Evolutionary conservation across 768 basidiomycete species (phyloP).

Genomic region (Amanita exitialis): DNA sequence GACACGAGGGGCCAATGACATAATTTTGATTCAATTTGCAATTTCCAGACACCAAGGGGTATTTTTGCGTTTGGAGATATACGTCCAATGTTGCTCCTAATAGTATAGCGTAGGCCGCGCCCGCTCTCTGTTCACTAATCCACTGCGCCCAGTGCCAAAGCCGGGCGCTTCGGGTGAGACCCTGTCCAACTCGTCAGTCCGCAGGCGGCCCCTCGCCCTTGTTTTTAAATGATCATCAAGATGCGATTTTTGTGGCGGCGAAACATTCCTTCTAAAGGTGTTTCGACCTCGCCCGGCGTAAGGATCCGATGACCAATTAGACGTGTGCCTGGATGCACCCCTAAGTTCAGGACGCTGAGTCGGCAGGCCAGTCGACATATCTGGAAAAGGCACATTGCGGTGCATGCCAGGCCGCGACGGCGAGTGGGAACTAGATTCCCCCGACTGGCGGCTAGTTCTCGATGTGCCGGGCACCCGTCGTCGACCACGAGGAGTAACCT

Average conservation of each 20-base stretch:
- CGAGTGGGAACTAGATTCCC: conserved; percentile 29
- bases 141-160: conserved; percentile 55
- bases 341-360: conserved; percentile 1
- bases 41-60: neutral
- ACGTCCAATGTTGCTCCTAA: conserved; percentile 1
- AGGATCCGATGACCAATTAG: conserved; percentile 36
- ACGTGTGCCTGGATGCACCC: conserved; percentile 27
- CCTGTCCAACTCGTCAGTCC: conserved; percentile 43
- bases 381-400: neutral
- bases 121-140: conserved; percentile 37
- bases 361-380: neutral
- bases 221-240: conserved; percentile 18
- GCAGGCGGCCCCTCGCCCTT: conserved; percentile 41
- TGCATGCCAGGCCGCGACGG: conserved; percentile 22
- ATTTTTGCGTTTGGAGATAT: neutral
- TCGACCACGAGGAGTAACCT: conserved; percentile 45
- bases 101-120: conserved; percentile 2
- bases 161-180: conserved; percentile 44
- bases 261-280: conserved; percentile 43
- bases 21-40: neutral
- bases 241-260: conserved; percentile 43
- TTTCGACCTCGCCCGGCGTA: conserved; percentile 37
- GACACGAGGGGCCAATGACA: neutral
- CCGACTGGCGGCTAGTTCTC: conserved; percentile 21
- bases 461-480: conserved; percentile 28